These are phyloP conservation scores for Candida nanaspora DNA, from an alignment of 805 yeast species.

Conservation along the genomic window DNA sequence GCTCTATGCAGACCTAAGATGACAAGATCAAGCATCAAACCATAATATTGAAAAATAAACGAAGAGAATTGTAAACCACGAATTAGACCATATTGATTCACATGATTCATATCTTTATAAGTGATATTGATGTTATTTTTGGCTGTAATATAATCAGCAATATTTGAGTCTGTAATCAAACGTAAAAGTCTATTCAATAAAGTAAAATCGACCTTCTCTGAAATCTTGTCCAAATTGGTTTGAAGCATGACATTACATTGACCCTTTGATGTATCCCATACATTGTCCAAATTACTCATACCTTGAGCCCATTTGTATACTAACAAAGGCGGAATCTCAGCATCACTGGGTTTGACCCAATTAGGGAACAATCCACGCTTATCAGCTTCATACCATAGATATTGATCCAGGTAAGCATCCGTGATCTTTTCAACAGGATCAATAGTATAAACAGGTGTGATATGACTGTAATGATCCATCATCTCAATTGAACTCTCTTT, in stretches of 20 bases:
- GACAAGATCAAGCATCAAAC: constrained; percentile 73
- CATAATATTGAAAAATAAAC: constrained; percentile 85
- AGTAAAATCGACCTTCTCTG: constrained; percentile 86
- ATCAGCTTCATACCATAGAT: constrained; percentile 93
- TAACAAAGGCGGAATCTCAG: constrained; percentile 86
- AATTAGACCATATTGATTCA: constrained; percentile 80
- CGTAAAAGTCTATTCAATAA: constrained; percentile 74
- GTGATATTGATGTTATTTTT: constrained; percentile 77
- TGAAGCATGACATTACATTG: constrained; percentile 82
- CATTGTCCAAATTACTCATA: constrained; percentile 63
- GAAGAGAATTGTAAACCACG: constrained; percentile 89
- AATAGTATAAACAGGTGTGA: constrained; percentile 78
- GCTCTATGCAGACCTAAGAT: constrained; percentile 86
- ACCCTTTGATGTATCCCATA: constrained; percentile 76
- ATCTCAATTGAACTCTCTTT: constrained; percentile 82
- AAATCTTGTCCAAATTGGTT: constrained; percentile 57
- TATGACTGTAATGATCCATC: constrained; percentile 83
- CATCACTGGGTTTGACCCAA: constrained; percentile 94
- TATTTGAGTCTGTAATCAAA: constrained; percentile 76
- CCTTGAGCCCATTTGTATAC: constrained; percentile 95
- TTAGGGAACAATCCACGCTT: constrained; percentile 82
- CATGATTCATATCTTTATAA: constrained; percentile 93
- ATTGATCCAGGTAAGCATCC: constrained; percentile 93
- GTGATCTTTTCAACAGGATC: constrained; percentile 94
- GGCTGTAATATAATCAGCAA: constrained; percentile 92